Evolutionary conservation across 768 basidiomycete species (phyloP).

Genomic region (Russula sp.): DNA sequence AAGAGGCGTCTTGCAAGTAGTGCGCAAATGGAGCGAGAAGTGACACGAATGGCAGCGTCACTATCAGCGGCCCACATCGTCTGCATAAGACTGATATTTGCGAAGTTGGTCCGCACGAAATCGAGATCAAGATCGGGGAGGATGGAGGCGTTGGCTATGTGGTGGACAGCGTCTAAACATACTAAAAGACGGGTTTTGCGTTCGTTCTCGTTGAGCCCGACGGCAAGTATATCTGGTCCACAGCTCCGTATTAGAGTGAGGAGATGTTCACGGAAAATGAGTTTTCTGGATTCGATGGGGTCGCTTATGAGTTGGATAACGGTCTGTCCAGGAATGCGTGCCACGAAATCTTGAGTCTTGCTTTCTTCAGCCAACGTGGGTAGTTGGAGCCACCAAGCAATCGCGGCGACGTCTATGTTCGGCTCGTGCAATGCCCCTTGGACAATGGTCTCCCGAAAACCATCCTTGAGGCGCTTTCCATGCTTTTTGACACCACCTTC

Average conservation of each 20-base stretch:
- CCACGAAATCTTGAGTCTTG: background rate
- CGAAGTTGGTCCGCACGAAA: background rate
- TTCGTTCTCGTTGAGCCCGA: background rate
- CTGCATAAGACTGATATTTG: background rate
- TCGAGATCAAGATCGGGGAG: background rate
- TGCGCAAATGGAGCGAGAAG: background rate
- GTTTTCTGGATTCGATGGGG: background rate
- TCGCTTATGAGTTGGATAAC: background rate
- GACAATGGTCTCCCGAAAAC: background rate
- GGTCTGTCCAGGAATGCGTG: background rate
- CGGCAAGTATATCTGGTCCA: background rate
- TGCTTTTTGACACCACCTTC: background rate
- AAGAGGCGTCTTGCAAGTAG: background rate
- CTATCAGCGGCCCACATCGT: background rate
- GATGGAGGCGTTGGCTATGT: background rate
- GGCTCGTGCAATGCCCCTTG: background rate
- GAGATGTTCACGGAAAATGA: background rate
- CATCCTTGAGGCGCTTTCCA: background rate
- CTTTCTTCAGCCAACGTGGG: background rate
- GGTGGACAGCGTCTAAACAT: background rate
- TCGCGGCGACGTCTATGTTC: background rate
- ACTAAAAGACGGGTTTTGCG: background rate
- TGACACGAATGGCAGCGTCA: background rate
- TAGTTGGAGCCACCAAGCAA: background rate
- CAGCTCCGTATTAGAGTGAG: background rate